Conservation (phyloP, 768 basidiomycete species). For the Lentinula detonsa region DNA sequence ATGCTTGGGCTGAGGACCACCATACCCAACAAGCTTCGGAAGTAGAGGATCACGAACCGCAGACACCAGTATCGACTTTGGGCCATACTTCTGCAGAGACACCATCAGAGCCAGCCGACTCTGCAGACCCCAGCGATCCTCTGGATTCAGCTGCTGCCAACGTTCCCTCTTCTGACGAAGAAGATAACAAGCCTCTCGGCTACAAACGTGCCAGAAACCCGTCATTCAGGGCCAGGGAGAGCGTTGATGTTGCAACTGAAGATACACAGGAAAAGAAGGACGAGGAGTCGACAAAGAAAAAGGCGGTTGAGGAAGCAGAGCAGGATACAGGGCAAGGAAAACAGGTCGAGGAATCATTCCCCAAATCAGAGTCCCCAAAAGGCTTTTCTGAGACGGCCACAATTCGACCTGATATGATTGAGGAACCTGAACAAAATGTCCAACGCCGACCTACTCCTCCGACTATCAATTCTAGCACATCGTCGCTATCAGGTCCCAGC, state of each 20-base stretch:
- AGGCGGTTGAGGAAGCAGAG: conserved; percentile 7
- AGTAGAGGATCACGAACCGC: background rate
- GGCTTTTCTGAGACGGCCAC: conserved; percentile 36
- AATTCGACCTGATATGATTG: conserved; percentile 30
- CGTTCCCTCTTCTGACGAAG: conserved; percentile 24
- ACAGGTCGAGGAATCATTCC: background rate
- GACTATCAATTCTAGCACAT: background rate
- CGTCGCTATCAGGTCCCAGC: background rate
- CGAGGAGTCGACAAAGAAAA: background rate
- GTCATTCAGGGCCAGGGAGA: conserved; percentile 32
- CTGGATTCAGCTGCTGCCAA: conserved; percentile 22
- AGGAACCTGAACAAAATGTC: conserved; percentile 21
- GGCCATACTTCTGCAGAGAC: conserved; percentile 19
- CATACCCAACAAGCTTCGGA: conserved; percentile 1
- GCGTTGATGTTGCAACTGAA: conserved; percentile 17
- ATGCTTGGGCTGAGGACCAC: conserved; percentile 1
- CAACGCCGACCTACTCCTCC: conserved; percentile 12
- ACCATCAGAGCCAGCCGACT: conserved; percentile 17
- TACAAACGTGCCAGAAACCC: conserved; percentile 5
- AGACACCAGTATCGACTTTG: conserved; percentile 17
- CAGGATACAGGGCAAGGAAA: conserved; percentile 7
- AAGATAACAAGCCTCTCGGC: conserved; percentile 22
- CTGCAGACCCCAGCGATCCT: conserved; percentile 25
- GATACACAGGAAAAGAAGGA: background rate
- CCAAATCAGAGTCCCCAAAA: conserved; percentile 11